A percentile compares a stretch with the other conserved stretches of the same genome.
Evolutionary conservation across 345 rosid genomes (phyloP).

Genomic region (Euphorbia peplus): DNA sequence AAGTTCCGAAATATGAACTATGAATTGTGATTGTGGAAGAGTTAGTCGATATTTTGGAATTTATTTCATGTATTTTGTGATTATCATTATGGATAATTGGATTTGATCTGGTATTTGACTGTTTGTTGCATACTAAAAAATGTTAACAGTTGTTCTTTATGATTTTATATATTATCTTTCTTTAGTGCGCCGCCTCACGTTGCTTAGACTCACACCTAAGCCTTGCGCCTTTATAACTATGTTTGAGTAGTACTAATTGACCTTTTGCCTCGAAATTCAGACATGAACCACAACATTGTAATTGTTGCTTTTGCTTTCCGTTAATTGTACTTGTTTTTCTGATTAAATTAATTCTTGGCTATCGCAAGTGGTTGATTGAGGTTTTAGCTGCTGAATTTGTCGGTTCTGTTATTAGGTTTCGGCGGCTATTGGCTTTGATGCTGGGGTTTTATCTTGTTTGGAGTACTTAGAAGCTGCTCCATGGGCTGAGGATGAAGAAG

Average conservation of each 20-base stretch:
- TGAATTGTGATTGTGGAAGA: too few species aligned
- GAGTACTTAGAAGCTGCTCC: conserved; percentile 99
- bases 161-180: too few species aligned
- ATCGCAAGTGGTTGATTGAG: background rate
- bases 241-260: background rate
- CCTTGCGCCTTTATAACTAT: background rate
- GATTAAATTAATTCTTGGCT: background rate
- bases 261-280: background rate
- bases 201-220: too few species aligned
- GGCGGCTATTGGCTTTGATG: conserved; percentile 93
- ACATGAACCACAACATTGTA: background rate
- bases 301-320: background rate
- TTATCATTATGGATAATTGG: too few species aligned
- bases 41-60: too few species aligned
- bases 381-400: conserved; percentile 16
- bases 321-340: background rate
- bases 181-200: too few species aligned
- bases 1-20: too few species aligned
- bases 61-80: too few species aligned
- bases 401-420: conserved; percentile 61
- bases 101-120: too few species aligned
- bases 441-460: conserved; percentile 89
- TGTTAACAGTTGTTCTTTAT: too few species aligned
- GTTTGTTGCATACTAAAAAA: too few species aligned
- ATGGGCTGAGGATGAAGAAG: conserved; percentile 99